These are phyloP conservation scores for Trichophyton verrucosum DNA, from an alignment of 2,329 filamentous ascomycete genomes.

Conservation along the genomic window DNA sequence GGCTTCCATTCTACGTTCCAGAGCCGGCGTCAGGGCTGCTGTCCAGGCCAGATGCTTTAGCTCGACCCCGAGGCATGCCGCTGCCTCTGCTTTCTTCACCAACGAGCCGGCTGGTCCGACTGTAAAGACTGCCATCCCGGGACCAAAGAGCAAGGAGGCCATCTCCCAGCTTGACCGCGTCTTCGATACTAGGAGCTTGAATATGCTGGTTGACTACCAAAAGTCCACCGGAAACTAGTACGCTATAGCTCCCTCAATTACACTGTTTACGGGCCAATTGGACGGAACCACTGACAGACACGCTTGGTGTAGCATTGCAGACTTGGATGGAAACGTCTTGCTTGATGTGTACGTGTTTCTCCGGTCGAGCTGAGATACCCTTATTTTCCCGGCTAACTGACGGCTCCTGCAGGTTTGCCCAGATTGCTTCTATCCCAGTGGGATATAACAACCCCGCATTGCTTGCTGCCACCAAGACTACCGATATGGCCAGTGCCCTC, in stretches of 20 bases:
- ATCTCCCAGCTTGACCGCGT: constrained; percentile 62
- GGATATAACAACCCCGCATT: constrained; percentile 84
- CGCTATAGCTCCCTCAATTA: constrained; percentile 9
- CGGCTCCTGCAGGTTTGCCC: constrained; percentile 51
- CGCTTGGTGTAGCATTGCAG: constrained; percentile 30
- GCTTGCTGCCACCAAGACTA: constrained; percentile 55
- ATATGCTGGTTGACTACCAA: constrained; percentile 67
- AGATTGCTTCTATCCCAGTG: constrained; percentile 84
- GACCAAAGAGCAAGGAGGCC: constrained; percentile 58
- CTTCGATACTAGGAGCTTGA: constrained; percentile 75
- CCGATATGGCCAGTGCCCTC: constrained; percentile 66
- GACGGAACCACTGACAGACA: not conserved
- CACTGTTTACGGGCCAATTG: not conserved
- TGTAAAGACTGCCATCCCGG: constrained; percentile 53
- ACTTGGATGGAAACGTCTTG: constrained; percentile 40
- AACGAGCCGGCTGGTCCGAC: constrained; percentile 47
- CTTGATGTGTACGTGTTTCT: constrained; percentile 36
- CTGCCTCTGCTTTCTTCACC: constrained; percentile 39
- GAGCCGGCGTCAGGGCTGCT: constrained; percentile 24
- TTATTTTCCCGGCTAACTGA: constrained; percentile 1
- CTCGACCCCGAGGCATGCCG: constrained; percentile 7
- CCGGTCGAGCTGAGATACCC: no score
- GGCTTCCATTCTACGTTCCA: constrained; percentile 27
- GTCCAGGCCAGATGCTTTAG: constrained; percentile 3
- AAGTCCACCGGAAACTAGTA: constrained; percentile 69